Percentiles rank a stretch among this genome's conserved stretches.
Conservation (phyloP, 345 rosid species). For the Turnera subulata region DNA sequence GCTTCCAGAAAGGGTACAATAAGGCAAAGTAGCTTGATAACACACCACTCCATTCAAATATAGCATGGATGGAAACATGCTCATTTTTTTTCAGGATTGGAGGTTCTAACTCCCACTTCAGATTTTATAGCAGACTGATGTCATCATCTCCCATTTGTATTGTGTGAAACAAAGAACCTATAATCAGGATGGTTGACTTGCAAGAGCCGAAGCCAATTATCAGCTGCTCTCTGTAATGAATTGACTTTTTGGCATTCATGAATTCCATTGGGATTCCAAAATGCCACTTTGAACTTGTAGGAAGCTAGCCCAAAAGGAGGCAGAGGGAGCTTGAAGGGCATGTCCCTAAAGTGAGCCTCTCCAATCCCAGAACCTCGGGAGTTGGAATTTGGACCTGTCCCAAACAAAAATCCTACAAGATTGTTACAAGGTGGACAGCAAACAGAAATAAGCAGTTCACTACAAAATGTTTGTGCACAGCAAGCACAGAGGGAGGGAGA, state of each 20-base stretch:
- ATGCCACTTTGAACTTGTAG: conserved; percentile 66
- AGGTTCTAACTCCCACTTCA: conserved; percentile 6
- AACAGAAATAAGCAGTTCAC: not conserved
- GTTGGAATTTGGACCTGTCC: conserved; percentile 35
- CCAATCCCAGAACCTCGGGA: conserved; percentile 21
- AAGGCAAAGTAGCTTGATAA: not conserved
- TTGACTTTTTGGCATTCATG: conserved; percentile 47
- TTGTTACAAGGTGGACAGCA: conserved; percentile 1
- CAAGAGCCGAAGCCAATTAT: conserved; percentile 63
- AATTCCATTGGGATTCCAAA: conserved; percentile 61
- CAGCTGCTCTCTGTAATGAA: conserved; percentile 58
- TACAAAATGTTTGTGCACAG: not conserved
- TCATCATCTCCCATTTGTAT: conserved; percentile 21
- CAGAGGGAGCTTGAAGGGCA: conserved; percentile 45
- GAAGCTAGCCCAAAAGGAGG: conserved; percentile 78
- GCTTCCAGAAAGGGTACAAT: not conserved
- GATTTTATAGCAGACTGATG: not conserved
- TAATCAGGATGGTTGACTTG: conserved; percentile 77
- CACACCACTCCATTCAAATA: conserved; percentile 2
- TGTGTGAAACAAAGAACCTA: conserved; percentile 59
- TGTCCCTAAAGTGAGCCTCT: conserved; percentile 30
- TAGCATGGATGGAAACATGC: not conserved
- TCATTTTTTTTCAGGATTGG: conserved; percentile 2
- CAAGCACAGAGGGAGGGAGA: not conserved
- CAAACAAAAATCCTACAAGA: conserved; percentile 3